These are phyloP conservation scores for Aspergillus sojae DNA, from an alignment of 2,329 filamentous ascomycete species.

Conservation along the genomic window DNA sequence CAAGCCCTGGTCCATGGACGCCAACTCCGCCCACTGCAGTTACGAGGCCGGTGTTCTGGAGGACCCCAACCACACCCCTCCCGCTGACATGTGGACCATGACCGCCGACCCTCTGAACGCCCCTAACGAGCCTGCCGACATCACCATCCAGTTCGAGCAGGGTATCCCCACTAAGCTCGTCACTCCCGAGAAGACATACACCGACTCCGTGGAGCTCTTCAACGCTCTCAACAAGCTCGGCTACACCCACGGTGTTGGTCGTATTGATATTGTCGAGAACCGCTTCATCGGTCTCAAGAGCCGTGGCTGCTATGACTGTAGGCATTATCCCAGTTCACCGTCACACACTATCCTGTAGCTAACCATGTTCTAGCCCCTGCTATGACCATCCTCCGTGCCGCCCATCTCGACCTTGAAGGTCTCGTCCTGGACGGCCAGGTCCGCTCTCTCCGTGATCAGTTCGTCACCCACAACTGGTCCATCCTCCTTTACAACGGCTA, in stretches of 20 bases:
- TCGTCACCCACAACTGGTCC: conserved; percentile 67
- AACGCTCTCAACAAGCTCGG: conserved; percentile 71
- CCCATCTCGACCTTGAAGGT: conserved; percentile 60
- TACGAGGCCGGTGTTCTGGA: conserved; percentile 71
- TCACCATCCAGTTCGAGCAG: conserved; percentile 72
- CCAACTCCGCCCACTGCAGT: conserved; percentile 62
- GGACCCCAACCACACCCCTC: conserved; percentile 63
- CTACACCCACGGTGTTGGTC: conserved; percentile 71
- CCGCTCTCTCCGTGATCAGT: conserved; percentile 70
- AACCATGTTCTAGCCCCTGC: conserved; percentile 26
- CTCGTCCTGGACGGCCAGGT: conserved; percentile 70
- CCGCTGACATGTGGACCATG: conserved; percentile 75
- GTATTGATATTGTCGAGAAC: conserved; percentile 83
- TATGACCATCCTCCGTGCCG: conserved; percentile 37
- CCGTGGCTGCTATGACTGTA: conserved; percentile 75
- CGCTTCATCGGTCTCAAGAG: conserved; percentile 79
- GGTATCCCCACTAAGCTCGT: conserved; percentile 72
- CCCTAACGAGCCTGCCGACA: conserved; percentile 70
- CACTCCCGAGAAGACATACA: conserved; percentile 62
- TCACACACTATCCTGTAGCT: not conserved
- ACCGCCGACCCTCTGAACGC: conserved; percentile 70
- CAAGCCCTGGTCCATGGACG: conserved; percentile 57
- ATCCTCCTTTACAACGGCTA: conserved; percentile 62
- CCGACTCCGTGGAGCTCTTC: conserved; percentile 73
- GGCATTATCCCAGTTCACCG: conserved; percentile 38